Percentiles rank a stretch among this genome's conserved stretches.
Evolutionary conservation across 306 rosid genomes (phyloP).

Genomic region (Cucurbita ficifolia): DNA sequence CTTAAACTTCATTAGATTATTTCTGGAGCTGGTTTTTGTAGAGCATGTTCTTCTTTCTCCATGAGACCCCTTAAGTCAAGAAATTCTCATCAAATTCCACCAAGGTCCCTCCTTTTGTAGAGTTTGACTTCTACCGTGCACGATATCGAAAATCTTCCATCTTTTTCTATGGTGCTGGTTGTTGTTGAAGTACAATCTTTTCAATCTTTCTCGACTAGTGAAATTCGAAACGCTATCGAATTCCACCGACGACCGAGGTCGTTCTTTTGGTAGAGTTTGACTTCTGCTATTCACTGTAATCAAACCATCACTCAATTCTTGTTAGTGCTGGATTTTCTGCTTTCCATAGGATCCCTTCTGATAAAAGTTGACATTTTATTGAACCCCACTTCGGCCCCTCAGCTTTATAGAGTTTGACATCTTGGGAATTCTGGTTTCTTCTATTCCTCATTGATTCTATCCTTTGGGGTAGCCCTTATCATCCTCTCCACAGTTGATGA

Average conservation of each 20-base stretch:
- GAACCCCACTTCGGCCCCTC: neutral
- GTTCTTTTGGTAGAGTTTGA: neutral
- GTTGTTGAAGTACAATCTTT: neutral
- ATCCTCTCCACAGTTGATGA: slow-evolving; percentile 39
- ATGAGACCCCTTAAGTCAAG: neutral
- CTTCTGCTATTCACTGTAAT: neutral
- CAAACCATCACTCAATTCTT: neutral
- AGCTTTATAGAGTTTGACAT: slow-evolving; percentile 28
- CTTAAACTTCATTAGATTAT: neutral
- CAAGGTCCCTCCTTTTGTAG: neutral
- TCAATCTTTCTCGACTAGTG: neutral
- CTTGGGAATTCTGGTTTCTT: slow-evolving; percentile 51
- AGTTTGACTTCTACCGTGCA: neutral
- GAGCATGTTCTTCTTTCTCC: neutral
- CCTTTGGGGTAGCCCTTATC: slow-evolving; percentile 26
- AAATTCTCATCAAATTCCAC: neutral
- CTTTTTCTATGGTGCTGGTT: neutral
- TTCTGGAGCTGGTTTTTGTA: neutral
- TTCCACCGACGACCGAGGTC: neutral
- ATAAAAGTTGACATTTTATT: neutral
- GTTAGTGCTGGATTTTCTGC: neutral
- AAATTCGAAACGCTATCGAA: neutral
- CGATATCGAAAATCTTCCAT: neutral
- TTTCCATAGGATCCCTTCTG: neutral
- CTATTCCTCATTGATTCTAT: slow-evolving; percentile 27